These are phyloP conservation scores for Hypoxylon sp. DNA, from an alignment of 2,329 filamentous ascomycete species.

Conservation along the genomic window DNA sequence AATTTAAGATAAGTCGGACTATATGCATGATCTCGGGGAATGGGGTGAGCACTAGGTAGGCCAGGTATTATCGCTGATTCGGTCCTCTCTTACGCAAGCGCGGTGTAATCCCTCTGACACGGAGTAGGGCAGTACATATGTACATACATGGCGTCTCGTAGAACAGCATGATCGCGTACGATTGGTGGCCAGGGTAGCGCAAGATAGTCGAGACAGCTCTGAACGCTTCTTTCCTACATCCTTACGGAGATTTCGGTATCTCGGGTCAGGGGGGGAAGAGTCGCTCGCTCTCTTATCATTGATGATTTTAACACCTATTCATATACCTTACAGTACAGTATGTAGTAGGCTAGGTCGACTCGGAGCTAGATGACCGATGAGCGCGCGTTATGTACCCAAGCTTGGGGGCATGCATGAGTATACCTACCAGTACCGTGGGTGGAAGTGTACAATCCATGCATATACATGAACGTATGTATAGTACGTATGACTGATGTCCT, in stretches of 20 bases:
- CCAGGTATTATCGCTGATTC: slow-evolving; percentile 23
- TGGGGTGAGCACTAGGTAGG: slow-evolving; percentile 29
- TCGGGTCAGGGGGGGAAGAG: slow-evolving; percentile 14
- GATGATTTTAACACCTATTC: too few relatives aligned
- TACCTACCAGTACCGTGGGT: slow-evolving; percentile 18
- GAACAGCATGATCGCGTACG: slow-evolving; percentile 8
- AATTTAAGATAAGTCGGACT: slow-evolving; percentile 30
- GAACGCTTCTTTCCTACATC: slow-evolving; percentile 20
- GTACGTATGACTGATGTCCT: too few relatives aligned
- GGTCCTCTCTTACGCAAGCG: slow-evolving; percentile 21
- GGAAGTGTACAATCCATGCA: slow-evolving; percentile 20
- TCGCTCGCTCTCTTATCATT: slow-evolving; percentile 22
- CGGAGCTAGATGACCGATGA: slow-evolving; percentile 26
- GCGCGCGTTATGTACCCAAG: slow-evolving; percentile 24
- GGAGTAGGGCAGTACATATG: too few relatives aligned
- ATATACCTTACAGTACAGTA: too few relatives aligned
- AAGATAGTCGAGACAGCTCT: slow-evolving; percentile 11
- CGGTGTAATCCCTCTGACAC: slow-evolving; percentile 30
- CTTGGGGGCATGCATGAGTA: slow-evolving; percentile 1
- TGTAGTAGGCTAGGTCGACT: too few relatives aligned
- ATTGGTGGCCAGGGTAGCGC: slow-evolving; percentile 26
- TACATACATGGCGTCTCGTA: slow-evolving; percentile 24
- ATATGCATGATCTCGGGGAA: slow-evolving; percentile 28
- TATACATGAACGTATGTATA: too few relatives aligned
- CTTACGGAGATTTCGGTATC: slow-evolving; percentile 30